These are phyloP conservation scores for Posidonia oceanica DNA, from an alignment of 116 monocot genomes.

Conservation along the genomic window DNA sequence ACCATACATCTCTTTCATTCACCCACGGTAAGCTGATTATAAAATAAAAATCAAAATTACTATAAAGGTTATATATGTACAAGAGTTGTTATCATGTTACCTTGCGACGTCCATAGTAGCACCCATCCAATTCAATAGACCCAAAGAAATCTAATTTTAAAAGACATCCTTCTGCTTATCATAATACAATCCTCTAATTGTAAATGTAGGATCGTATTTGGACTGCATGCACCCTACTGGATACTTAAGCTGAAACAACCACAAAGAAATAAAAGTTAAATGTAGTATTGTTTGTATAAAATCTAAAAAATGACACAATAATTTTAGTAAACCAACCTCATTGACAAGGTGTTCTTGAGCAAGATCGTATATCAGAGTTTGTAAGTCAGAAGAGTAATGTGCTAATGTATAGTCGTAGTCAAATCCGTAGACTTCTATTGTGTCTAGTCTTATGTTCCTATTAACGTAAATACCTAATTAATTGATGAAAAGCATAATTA, in stretches of 20 bases:
- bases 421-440: slow-evolving; percentile 88
- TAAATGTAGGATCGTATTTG: slow-evolving; percentile 77
- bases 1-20: slow-evolving; percentile 71
- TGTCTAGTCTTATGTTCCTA: slow-evolving; percentile 77
- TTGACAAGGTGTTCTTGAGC: slow-evolving; percentile 81
- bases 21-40: slow-evolving; percentile 49
- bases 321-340: slow-evolving; percentile 42
- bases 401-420: slow-evolving; percentile 99
- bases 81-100: slow-evolving; percentile 23
- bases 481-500: background rate
- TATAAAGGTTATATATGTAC: background rate
- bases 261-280: background rate
- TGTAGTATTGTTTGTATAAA: background rate
- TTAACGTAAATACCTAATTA: slow-evolving; percentile 83
- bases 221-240: slow-evolving; percentile 78
- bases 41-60: background rate
- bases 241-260: slow-evolving; percentile 68
- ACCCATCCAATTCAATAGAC: slow-evolving; percentile 92
- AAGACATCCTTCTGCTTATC: slow-evolving; percentile 85
- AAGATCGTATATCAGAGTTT: slow-evolving; percentile 75
- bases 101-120: slow-evolving; percentile 84
- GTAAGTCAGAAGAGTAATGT: slow-evolving; percentile 73
- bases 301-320: background rate
- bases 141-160: slow-evolving; percentile 98
- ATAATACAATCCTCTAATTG: slow-evolving; percentile 89